These are phyloP conservation scores for Penicillium daleae DNA, from an alignment of 495 filamentous ascomycete species.

Conservation along the genomic window DNA sequence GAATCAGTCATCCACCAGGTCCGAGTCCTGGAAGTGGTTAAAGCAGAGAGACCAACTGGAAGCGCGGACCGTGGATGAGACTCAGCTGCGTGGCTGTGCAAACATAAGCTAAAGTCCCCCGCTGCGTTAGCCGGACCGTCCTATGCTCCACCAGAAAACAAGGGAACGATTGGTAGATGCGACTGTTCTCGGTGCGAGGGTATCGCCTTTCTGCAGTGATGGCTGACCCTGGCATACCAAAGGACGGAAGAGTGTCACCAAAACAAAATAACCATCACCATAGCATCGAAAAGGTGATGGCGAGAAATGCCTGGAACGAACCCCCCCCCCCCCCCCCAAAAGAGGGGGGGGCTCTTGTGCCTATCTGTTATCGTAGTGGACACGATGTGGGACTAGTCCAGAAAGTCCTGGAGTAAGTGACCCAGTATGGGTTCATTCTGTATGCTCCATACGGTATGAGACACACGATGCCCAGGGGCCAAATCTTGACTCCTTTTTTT, in stretches of 20 bases:
- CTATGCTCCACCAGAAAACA: conserved; percentile 5
- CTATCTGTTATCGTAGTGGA: conserved; percentile 22
- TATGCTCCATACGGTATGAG: conserved; percentile 8
- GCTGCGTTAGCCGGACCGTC: conserved; percentile 2
- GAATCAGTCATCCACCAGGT: conserved; percentile 1
- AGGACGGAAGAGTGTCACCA: too few species aligned
- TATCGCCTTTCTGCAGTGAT: neutral
- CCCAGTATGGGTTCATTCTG: conserved; percentile 5
- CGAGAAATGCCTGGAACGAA: neutral
- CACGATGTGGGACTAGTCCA: conserved; percentile 19
- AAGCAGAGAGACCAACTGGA: neutral
- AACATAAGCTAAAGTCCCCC: conserved; percentile 13
- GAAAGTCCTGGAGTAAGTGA: conserved; percentile 1
- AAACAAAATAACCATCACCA: neutral
- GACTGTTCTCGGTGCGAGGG: neutral
- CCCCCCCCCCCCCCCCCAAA: too few species aligned
- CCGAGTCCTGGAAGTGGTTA: conserved; percentile 15
- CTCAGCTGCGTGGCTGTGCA: conserved; percentile 44
- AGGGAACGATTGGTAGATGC: conserved; percentile 1
- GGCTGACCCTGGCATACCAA: neutral
- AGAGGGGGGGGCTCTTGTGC: conserved; percentile 2
- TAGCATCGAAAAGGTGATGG: neutral
- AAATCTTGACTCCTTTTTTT: conserved; percentile 6
- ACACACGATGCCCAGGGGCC: conserved; percentile 6
- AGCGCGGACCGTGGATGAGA: conserved; percentile 17